Base-by-base conservation (phyloP, 352 stramenopile genomes). In the Phytopythium oedochilum region DNA sequence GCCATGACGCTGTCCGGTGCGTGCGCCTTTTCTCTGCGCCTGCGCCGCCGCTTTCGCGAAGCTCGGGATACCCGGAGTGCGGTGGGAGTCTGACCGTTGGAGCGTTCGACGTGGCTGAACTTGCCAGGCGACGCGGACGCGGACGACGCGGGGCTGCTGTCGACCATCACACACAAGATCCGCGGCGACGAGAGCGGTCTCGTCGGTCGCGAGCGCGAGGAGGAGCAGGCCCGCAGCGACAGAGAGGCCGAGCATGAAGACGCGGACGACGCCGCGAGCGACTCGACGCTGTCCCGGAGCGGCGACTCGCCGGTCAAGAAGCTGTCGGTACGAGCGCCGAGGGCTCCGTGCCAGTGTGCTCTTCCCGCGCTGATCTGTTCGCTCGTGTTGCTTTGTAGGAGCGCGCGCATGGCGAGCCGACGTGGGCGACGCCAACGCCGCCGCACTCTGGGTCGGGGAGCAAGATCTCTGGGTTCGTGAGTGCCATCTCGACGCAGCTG, bases 1-100 rank as follows among this genome's bases (percentile, higher is more conserved):
- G 82, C 85, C 22, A 64, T 88, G 43, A 92, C 76, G n/a, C 73
- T 94, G 29, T 60, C 70, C 12, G 71, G 71, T 73, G 51, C 9
- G 53, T 57, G 8, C 9, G n/a, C 17, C 10, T 12, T n/a, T 9
- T 28, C 3, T 54, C 20, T 39, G 60, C 34, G 18, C 39, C 57
- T 17, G 47, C 58, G 3, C 56, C 42, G 17, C 25, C 12, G 34
- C n/a, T 31, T 2, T 47, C 23, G 35, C 26, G 49, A 35, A 9
- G 23, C 36, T 46, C 20, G 12, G 15, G 25, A 6, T 10, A 35
- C 17, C 17, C 5, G 39, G 28, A 26, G 28, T 28, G 39, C n/a
- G 8, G n/a, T 45, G 39, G 28, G 39, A 39, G n/a, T n/a, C n/a
- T n/a, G n/a, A n/a, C n/a, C n/a, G n/a, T 38, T 9, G 8, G 45